Base-by-base conservation (phyloP, 2,329 filamentous ascomycete genomes). In the Aspergillus ochraceoroseus region DNA sequence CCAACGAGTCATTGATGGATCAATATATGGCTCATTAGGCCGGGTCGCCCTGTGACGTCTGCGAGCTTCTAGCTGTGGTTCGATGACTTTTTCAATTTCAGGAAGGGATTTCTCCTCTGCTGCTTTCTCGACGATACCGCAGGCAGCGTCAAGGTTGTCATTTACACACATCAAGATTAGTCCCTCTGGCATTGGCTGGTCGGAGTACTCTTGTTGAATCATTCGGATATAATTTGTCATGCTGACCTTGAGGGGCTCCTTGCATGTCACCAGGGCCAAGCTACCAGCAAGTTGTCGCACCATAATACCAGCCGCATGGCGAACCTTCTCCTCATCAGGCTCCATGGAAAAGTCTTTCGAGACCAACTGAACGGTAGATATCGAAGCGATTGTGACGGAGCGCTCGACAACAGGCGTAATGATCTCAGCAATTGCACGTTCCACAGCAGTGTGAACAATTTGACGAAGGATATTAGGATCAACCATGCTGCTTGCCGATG, bases 81-180 rank as follows among this genome's bases (percentile, higher is more conserved):
- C 85, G 33, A 98, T 85, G 66, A 95, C 85, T 47, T 94, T 85
- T 62, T 98, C 90, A 44, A 98, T 96, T 63, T 98, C 92, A 2
- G 87, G 85, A 26, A 95, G 73, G 7, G 92, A 92, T 46, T 90
- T 85, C 57, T 94, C 86, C 62, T 96, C 90, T 2, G 92, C 94
- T 37, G 92, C 89, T 64, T 92, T 88, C 65, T 98, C 92, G 31
- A 98, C 94, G 48, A 95, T 86, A 54, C 79, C 84, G 59, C 92
- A 96, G 32, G 94, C 90, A 27, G 88, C 76, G 54, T 98, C 92
- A 19, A 98, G 76, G 61, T 98, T 98, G 51, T 94, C 90, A 63
- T 96, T 98, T 46, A 98, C 90, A 65, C 94, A 96, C 87, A 98
- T 95, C 41, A 96, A 79, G 46, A 98, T 92, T 20, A 92, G 86